Base-by-base conservation (phyloP, 1,139 yeast genomes). In the Candida pseudocylindracea region DNA sequence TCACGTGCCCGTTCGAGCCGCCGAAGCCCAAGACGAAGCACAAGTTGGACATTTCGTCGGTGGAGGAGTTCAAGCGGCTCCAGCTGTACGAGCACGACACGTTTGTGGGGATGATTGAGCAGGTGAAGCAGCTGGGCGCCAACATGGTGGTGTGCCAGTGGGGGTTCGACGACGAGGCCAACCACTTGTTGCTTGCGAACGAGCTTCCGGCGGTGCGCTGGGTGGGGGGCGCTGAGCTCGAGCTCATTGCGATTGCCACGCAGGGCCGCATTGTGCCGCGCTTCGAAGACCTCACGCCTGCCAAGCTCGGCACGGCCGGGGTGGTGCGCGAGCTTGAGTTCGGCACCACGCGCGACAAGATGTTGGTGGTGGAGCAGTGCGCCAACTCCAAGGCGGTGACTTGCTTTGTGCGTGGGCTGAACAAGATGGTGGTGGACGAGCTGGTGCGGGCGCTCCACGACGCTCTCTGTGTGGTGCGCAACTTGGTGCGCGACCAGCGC, bases 121-220 rank as follows among this genome's bases (percentile, higher is more conserved):
- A 64, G 39, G 93, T 88, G 35, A 85, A 91, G 55, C 68, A 65
- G 15, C 65, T 93, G 1, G 98, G 98, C 28, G 98, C 99, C 28
- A 88, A 85, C 50, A 70, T 85, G 34, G 98, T 88, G 36, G 91
- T 92, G 29, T 88, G 98, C 57, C 99, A 88, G 59, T 88, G 98
- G 98, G 99, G 99, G 10, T 91, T 91, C 48, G 98, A 91, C 51
- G 99, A 91, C 53, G 98, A 91, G 58, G 98, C 98, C 31, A 91
- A 88, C 55, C 95, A 91, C 53, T 59, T 88, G 48, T 63, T 88
- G 39, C 61, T 85, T 44, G 80, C 91, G 44, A 81, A 85, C 53
- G 68, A 79, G 30, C 65, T 88, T 41, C 93, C 93, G 34, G 96
- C 98, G 28, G 92, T 91, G 31, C 73, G 98, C 61, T 91, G 98